Evolutionary conservation across 75 land plant genomes (phyloP).

Genomic region (Pseudotsuga menziesii): DNA sequence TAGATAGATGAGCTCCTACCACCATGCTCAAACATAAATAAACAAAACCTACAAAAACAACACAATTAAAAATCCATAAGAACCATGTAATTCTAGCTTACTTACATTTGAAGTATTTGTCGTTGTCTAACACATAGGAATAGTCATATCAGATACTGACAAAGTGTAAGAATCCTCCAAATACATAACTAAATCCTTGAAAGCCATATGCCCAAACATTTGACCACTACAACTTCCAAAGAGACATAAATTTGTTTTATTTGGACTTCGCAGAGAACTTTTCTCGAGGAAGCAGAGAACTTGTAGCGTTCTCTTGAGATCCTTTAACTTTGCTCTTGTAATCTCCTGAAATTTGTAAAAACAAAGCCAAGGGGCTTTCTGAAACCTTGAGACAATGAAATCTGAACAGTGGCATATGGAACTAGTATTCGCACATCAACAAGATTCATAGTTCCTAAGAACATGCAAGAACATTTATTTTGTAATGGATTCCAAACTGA

Average conservation of each 20-base stretch:
- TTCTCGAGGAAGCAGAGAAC: conserved; percentile 14
- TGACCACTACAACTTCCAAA: conserved; percentile 15
- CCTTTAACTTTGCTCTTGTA: conserved; percentile 25
- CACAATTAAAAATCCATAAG: neutral
- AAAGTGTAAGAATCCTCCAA: conserved; percentile 14
- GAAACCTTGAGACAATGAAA: conserved; percentile 23
- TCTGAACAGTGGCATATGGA: conserved; percentile 34
- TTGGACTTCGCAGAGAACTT: conserved; percentile 32
- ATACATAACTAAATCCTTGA: neutral
- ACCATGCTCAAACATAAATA: neutral
- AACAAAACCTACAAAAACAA: neutral
- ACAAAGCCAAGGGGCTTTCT: conserved; percentile 33
- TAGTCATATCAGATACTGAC: neutral
- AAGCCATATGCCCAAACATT: neutral
- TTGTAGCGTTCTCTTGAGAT: conserved; percentile 30
- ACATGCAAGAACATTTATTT: conserved; percentile 7
- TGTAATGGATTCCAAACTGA: conserved; percentile 17
- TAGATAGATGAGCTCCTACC: neutral
- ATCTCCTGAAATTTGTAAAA: conserved; percentile 26
- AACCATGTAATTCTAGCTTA: neutral
- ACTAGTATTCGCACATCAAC: conserved; percentile 28
- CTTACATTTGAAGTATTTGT: neutral
- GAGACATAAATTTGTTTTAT: conserved; percentile 23
- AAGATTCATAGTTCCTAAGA: conserved; percentile 2
- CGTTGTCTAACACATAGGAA: neutral